Conservation (phyloP, 2,329 filamentous ascomycete species). For the Paramyrothecium sp. region DNA sequence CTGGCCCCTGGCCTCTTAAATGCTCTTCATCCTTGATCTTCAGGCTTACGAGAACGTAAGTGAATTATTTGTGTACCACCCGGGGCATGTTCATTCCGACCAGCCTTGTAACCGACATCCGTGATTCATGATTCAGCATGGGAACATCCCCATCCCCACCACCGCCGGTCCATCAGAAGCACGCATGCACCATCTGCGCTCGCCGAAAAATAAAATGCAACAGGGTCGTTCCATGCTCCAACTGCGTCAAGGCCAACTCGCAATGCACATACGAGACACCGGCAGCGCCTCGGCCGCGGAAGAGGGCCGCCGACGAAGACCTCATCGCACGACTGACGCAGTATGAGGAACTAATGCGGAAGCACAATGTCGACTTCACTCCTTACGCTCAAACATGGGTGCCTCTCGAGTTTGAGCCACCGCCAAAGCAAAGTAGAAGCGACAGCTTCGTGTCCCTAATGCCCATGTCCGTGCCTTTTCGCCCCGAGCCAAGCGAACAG, state of each 20-base stretch:
- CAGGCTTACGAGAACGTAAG: background rate
- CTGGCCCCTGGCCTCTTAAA: background rate
- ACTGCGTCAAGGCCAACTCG: constrained; percentile 35
- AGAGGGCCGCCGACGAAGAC: constrained; percentile 23
- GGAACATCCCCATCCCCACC: background rate
- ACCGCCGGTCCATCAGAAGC: constrained; percentile 3
- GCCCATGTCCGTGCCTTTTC: no score
- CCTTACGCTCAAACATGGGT: constrained; percentile 22
- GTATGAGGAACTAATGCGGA: constrained; percentile 25
- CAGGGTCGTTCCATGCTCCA: constrained; percentile 37
- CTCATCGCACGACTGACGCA: constrained; percentile 16
- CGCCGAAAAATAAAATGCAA: constrained; percentile 41
- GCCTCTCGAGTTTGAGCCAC: constrained; percentile 8
- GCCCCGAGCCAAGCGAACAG: no score
- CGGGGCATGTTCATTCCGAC: no score
- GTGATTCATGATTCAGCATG: background rate
- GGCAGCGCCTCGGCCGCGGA: constrained; percentile 17
- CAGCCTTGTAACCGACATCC: background rate
- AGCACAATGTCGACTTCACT: constrained; percentile 19
- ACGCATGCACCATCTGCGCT: constrained; percentile 12
- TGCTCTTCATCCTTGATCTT: background rate
- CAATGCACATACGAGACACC: constrained; percentile 21
- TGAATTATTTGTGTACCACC: no score
- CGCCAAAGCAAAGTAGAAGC: background rate
- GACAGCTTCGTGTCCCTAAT: background rate